phyloP scores from a whole-genome alignment of 306 rosid species.

The Malus fusca region DNA sequence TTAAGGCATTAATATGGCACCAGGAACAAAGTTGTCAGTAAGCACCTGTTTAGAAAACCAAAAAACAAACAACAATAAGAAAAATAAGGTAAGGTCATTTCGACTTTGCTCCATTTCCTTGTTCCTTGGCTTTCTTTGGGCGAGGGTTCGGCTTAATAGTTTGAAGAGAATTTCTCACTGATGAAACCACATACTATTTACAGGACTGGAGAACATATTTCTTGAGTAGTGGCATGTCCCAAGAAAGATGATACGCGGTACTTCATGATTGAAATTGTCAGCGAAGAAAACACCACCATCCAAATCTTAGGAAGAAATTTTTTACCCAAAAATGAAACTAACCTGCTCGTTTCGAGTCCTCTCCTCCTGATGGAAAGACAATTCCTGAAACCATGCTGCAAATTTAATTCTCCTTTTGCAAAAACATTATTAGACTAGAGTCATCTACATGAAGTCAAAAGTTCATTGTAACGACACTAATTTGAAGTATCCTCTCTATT shows the following conservation, averaged over 20 bases:
- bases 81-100: not conserved
- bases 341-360: slow-evolving; percentile 62
- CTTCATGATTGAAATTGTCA: slow-evolving; percentile 4
- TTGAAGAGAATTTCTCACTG: not conserved
- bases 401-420: slow-evolving; percentile 9
- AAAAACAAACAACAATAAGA: too few relatives aligned
- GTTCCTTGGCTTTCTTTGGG: not conserved
- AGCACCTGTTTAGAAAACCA: not conserved
- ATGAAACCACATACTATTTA: not conserved
- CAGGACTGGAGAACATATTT: not conserved
- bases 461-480: not conserved
- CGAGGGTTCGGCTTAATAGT: not conserved
- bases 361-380: slow-evolving; percentile 58
- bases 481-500: not conserved
- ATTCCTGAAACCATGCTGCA: slow-evolving; percentile 34
- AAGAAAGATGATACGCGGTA: not conserved
- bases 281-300: not conserved
- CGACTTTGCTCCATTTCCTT: not conserved
- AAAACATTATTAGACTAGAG: not conserved
- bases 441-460: not conserved
- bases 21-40: slow-evolving; percentile 3
- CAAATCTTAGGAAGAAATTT: not conserved
- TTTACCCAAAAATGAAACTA: slow-evolving; percentile 30
- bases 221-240: not conserved
- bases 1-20: slow-evolving; percentile 6